These are phyloP conservation scores for Eucalyptus erythrocorys DNA, from an alignment of 345 rosid species.

Conservation along the genomic window DNA sequence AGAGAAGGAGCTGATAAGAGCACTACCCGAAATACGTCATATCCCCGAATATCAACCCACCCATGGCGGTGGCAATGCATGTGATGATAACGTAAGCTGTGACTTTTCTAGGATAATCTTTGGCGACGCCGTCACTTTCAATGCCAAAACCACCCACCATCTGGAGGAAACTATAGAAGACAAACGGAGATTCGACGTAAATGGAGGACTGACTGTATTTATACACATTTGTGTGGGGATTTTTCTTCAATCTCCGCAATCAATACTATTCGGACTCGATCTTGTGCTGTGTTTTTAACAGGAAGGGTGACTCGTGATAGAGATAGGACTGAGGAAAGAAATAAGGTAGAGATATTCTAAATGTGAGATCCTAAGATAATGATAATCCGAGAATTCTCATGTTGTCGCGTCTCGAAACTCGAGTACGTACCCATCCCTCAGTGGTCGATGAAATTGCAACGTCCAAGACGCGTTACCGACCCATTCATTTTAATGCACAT, in stretches of 20 bases:
- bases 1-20: not conserved
- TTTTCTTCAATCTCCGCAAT: not conserved
- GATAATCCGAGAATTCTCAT: not conserved
- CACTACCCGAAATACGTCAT: conserved; percentile 11
- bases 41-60: conserved; percentile 32
- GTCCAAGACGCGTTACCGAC: too few species aligned
- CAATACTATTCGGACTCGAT: not conserved
- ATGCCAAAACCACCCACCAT: not conserved
- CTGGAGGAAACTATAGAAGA: not conserved
- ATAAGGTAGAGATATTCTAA: not conserved
- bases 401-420: too few species aligned
- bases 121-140: not conserved
- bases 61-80: not conserved
- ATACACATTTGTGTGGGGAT: not conserved
- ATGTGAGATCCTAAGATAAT: not conserved
- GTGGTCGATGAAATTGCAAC: too few species aligned
- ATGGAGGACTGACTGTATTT: not conserved
- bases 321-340: not conserved
- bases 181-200: not conserved
- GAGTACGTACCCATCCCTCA: too few species aligned
- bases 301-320: not conserved
- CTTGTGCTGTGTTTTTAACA: not conserved
- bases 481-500: too few species aligned
- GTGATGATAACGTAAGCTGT: not conserved
- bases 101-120: not conserved